phyloP scores from a whole-genome alignment of 2,329 filamentous ascomycete species.

The Seiridium unicorne region DNA sequence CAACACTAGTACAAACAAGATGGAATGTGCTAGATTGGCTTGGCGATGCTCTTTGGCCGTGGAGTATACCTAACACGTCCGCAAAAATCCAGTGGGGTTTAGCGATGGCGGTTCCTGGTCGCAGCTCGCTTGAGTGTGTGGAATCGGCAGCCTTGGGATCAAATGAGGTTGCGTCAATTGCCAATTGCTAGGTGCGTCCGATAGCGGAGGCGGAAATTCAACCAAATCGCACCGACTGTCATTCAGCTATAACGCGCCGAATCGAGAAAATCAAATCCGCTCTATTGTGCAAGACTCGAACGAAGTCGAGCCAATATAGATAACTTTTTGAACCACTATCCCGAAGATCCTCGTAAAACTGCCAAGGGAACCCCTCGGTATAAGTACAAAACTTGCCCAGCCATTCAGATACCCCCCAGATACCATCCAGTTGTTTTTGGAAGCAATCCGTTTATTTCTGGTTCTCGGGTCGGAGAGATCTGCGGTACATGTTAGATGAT shows the following conservation, averaged over 20 bases:
- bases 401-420: background rate
- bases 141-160: background rate
- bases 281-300: slow-evolving; percentile 16
- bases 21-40: background rate
- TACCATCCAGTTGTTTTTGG: slow-evolving; percentile 17
- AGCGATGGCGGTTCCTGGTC: background rate
- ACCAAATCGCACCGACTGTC: background rate
- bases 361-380: slow-evolving; percentile 31
- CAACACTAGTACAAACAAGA: background rate
- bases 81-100: background rate
- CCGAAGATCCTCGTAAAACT: slow-evolving; percentile 13
- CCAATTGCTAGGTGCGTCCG: background rate
- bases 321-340: slow-evolving; percentile 11
- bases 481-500: slow-evolving; percentile 26
- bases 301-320: slow-evolving; percentile 12
- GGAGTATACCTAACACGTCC: background rate
- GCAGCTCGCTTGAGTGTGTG: background rate
- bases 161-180: background rate
- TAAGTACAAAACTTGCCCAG: slow-evolving; percentile 29
- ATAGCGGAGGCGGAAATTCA: background rate
- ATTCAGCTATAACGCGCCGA: slow-evolving; percentile 2
- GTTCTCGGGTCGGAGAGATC: slow-evolving; percentile 82
- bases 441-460: slow-evolving; percentile 58
- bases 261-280: slow-evolving; percentile 15
- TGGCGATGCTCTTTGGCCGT: background rate